Conservation (phyloP, 176 grass and related monocot genomes). For the Avena sativa region DNA sequence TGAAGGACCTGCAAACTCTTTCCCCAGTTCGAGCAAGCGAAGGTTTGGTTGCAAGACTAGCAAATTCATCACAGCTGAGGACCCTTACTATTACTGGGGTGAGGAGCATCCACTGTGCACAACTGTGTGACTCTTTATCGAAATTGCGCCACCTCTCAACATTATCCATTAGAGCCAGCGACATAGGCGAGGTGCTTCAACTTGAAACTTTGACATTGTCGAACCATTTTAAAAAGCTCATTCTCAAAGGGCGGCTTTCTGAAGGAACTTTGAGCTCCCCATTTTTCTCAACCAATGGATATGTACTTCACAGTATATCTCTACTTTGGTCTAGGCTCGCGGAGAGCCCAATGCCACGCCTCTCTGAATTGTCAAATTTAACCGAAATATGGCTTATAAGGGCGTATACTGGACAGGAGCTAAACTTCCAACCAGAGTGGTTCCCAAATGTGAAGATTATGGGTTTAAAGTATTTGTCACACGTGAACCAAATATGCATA, state of each 20-base stretch:
- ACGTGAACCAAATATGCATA: slow-evolving; percentile 33
- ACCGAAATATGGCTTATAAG: neutral
- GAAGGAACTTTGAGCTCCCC: slow-evolving; percentile 12
- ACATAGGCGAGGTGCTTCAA: slow-evolving; percentile 37
- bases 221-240: neutral
- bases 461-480: neutral
- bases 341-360: neutral
- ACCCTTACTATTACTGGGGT: neutral
- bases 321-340: slow-evolving; percentile 28
- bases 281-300: neutral
- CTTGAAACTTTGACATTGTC: slow-evolving; percentile 32
- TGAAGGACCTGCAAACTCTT: slow-evolving; percentile 36
- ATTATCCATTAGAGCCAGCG: slow-evolving; percentile 27
- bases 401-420: slow-evolving; percentile 18
- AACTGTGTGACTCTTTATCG: slow-evolving; percentile 37
- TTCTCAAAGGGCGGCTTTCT: neutral
- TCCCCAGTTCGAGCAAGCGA: neutral
- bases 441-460: slow-evolving; percentile 31
- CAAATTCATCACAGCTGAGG: slow-evolving; percentile 37
- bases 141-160: slow-evolving; percentile 2
- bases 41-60: neutral
- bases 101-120: slow-evolving; percentile 14
- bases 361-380: slow-evolving; percentile 36
- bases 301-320: neutral
- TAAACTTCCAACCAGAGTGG: slow-evolving; percentile 26